A percentile compares a stretch with the other conserved stretches of the same genome.
Conservation (phyloP, 1,139 yeast genomes). For the Hanseniaspora sp. region DNA sequence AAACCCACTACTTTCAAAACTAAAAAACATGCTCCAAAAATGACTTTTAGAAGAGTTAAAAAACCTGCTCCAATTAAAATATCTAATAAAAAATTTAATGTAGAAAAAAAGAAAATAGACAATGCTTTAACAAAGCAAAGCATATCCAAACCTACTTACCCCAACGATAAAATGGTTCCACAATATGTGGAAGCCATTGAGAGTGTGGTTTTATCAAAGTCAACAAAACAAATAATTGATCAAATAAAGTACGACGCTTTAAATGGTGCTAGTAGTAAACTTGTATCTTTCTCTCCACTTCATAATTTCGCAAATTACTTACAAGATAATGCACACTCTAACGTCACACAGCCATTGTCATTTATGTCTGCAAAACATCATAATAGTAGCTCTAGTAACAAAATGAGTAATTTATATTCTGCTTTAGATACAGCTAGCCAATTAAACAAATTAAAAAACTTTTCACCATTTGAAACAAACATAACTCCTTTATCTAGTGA, state of each 20-base stretch:
- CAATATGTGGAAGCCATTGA: conserved; percentile 9
- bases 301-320: background rate
- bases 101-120: background rate
- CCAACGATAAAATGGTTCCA: background rate
- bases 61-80: conserved; percentile 12
- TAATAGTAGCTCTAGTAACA: background rate
- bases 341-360: background rate
- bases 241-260: conserved; percentile 15
- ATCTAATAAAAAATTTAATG: background rate
- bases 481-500: no score
- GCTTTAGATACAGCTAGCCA: background rate
- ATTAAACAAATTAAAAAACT: background rate
- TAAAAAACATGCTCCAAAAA: background rate
- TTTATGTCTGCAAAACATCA: background rate
- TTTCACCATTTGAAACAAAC: conserved; percentile 6
- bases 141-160: background rate
- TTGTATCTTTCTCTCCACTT: conserved; percentile 12
- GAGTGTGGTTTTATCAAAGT: conserved; percentile 6
- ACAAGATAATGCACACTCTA: background rate
- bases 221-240: conserved; percentile 13
- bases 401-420: background rate
- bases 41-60: background rate
- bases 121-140: background rate
- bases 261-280: conserved; percentile 1
- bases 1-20: no score